A percentile compares a stretch with the other conserved stretches of the same genome.
These are phyloP conservation scores for Odonthalia washingtoniensis DNA, from an alignment of 31 red algal species.

Conservation along the genomic window DNA sequence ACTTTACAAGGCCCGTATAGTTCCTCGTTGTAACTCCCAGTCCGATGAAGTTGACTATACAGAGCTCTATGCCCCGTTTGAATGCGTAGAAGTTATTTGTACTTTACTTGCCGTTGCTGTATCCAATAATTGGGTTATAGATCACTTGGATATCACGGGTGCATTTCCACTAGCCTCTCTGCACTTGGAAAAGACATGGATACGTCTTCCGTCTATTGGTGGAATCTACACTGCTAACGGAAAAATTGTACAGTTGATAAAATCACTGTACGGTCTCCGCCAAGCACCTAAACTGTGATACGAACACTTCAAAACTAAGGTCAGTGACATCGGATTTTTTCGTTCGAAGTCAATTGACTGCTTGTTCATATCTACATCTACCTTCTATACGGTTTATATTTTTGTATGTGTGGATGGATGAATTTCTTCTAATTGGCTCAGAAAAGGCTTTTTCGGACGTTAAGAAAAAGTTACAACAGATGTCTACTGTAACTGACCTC, in stretches of 20 bases:
- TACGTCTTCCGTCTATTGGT: too few species aligned
- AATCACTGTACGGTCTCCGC: constrained; percentile 3
- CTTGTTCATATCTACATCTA: too few species aligned
- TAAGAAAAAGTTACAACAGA: too few species aligned
- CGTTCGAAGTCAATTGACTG: too few species aligned
- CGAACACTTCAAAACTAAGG: too few species aligned
- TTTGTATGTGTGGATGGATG: too few species aligned
- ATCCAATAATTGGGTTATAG: background rate
- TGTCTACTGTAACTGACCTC: too few species aligned
- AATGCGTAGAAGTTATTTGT: constrained; percentile 3
- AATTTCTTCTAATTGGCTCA: too few species aligned
- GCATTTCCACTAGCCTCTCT: background rate
- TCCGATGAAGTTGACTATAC: background rate
- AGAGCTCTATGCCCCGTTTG: background rate
- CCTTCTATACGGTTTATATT: too few species aligned
- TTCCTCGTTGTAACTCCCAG: constrained; percentile 22
- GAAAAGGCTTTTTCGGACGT: too few species aligned
- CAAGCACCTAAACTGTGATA: constrained; percentile 28
- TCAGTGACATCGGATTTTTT: too few species aligned
- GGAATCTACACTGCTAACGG: background rate
- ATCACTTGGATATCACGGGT: constrained; percentile 23
- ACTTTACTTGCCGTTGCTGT: background rate
- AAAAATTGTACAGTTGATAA: background rate
- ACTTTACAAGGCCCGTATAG: constrained; percentile 33
- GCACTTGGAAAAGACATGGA: background rate